A percentile compares a stretch with the other conserved stretches of the same genome.
phyloP scores from a whole-genome alignment of 78 protist genomes.

The Chrysochromulina parva region DNA sequence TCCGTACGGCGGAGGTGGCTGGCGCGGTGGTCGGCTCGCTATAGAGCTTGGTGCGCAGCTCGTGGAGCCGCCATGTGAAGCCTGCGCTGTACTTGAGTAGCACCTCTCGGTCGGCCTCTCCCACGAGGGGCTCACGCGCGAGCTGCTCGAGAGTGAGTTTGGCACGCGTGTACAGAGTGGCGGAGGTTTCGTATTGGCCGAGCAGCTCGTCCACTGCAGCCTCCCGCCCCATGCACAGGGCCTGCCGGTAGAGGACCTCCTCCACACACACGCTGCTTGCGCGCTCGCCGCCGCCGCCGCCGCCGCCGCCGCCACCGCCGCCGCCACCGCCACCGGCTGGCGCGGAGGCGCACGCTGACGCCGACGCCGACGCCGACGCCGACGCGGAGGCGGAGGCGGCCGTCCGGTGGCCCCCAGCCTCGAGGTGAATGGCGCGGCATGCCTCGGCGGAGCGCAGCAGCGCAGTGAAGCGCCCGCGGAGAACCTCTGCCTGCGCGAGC shows the following conservation, averaged over 20 bases:
- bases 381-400: neutral
- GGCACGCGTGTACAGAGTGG: neutral
- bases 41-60: neutral
- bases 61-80: neutral
- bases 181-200: neutral
- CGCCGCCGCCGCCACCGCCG: neutral
- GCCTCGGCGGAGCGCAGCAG: neutral
- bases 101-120: neutral
- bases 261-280: neutral
- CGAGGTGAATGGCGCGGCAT: too few species aligned
- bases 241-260: constrained; percentile 6
- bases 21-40: too few species aligned
- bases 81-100: neutral
- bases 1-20: too few species aligned
- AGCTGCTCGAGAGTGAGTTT: neutral
- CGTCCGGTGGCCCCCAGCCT: too few species aligned
- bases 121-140: neutral
- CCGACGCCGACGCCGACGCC: too few species aligned
- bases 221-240: neutral
- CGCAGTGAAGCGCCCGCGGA: neutral
- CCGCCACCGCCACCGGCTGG: neutral
- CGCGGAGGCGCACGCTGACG: too few species aligned
- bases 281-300: too few species aligned
- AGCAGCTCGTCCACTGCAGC: constrained; percentile 20
- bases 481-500: neutral